phyloP scores from a whole-genome alignment of 2,329 filamentous ascomycete species.

The Podosphaera fusca region DNA sequence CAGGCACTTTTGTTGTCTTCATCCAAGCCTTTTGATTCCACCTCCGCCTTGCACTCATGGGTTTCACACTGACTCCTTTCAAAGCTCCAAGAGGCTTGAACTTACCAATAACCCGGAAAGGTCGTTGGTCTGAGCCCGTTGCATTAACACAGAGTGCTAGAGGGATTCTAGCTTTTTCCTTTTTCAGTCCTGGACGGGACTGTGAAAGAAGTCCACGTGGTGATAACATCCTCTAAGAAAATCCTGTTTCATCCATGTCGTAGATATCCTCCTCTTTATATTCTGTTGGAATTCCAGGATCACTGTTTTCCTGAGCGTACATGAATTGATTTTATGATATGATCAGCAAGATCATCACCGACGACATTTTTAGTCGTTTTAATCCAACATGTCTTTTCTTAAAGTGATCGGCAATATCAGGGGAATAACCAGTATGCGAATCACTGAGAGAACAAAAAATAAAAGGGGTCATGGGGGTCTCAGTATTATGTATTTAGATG shows the following conservation, averaged over 20 bases:
- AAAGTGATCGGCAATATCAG: too few species aligned
- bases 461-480: too few species aligned
- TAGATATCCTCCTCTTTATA: not conserved
- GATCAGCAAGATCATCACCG: too few species aligned
- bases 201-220: constrained; percentile 20
- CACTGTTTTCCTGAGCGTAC: too few species aligned
- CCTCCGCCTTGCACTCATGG: too few species aligned
- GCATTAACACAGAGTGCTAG: not conserved
- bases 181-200: constrained; percentile 1
- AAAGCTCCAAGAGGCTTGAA: constrained; percentile 1
- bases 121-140: not conserved
- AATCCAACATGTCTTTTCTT: too few species aligned
- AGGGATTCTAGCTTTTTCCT: not conserved
- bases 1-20: constrained; percentile 1
- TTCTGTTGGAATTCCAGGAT: not conserved
- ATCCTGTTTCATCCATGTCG: not conserved
- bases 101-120: constrained; percentile 1
- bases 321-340: too few species aligned
- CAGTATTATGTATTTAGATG: too few species aligned
- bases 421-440: too few species aligned
- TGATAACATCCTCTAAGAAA: not conserved
- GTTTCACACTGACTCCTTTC: not conserved
- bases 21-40: not conserved
- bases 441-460: too few species aligned
- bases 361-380: too few species aligned